Percentiles rank a stretch among this genome's conserved stretches.
phyloP scores from a whole-genome alignment of 352 stramenopile species.

The Peronospora belbahrii region DNA sequence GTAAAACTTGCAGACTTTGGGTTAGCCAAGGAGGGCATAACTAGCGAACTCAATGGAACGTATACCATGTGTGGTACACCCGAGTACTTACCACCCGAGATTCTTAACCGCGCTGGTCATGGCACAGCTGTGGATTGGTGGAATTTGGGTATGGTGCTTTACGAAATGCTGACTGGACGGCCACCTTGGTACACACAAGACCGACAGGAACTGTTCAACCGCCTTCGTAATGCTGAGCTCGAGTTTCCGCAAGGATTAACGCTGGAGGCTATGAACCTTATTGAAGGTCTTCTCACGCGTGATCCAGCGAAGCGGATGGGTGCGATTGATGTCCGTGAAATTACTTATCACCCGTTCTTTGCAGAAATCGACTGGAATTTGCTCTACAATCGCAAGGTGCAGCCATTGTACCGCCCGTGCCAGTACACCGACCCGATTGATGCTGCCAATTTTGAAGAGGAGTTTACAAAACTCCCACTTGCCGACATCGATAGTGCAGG shows the following conservation, averaged over 20 bases:
- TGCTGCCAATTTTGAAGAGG: conserved; percentile 78
- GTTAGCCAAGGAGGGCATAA: conserved; percentile 70
- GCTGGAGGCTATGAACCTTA: conserved; percentile 64
- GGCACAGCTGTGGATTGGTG: conserved; percentile 81
- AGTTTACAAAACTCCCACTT: conserved; percentile 74
- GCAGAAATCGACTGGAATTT: conserved; percentile 74
- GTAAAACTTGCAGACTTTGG: conserved; percentile 81
- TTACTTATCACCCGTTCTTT: conserved; percentile 82
- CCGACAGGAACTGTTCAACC: conserved; percentile 62
- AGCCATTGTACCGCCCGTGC: conserved; percentile 73
- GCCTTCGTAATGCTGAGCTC: conserved; percentile 54
- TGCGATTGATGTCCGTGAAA: conserved; percentile 61
- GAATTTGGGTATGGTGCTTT: conserved; percentile 79
- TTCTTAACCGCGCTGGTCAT: conserved; percentile 70
- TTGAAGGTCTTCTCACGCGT: conserved; percentile 86
- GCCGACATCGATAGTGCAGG: conserved; percentile 60
- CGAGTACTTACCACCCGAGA: conserved; percentile 78
- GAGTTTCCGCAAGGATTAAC: conserved; percentile 68
- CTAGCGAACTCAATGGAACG: conserved; percentile 57
- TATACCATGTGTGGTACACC: conserved; percentile 86
- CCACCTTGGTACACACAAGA: conserved; percentile 80
- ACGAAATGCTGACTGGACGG: conserved; percentile 74
- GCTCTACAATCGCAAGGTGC: conserved; percentile 66
- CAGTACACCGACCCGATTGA: conserved; percentile 80
- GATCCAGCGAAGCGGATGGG: conserved; percentile 90